A percentile compares a stretch with the other conserved stretches of the same genome.
These are phyloP conservation scores for Calamus simplicifolius DNA, from an alignment of 176 grass and related monocot species.

Conservation along the genomic window DNA sequence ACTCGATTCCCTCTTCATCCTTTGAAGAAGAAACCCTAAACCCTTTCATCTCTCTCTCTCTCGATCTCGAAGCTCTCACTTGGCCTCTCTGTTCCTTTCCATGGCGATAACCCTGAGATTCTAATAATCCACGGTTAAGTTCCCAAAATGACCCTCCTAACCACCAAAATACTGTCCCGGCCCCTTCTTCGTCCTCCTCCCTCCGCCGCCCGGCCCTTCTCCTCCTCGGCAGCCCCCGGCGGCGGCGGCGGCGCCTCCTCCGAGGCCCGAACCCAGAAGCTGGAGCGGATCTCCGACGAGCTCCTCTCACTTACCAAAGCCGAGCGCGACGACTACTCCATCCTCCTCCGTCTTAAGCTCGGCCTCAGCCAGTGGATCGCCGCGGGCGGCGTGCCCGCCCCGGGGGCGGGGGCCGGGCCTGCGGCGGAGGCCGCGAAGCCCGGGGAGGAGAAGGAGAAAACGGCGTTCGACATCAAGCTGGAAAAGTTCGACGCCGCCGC, in stretches of 20 bases:
- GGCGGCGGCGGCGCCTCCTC: constrained; percentile 12
- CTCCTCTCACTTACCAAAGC: constrained; percentile 38
- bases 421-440: constrained; percentile 2
- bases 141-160: too few species aligned
- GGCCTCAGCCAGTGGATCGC: constrained; percentile 43
- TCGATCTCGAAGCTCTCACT: too few species aligned
- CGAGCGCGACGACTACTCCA: constrained; percentile 55
- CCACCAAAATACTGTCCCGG: constrained; percentile 28
- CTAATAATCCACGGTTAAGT: too few species aligned
- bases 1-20: too few species aligned
- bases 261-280: constrained; percentile 31
- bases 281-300: constrained; percentile 50
- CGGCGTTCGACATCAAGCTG: constrained; percentile 74
- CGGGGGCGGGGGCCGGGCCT: constrained; percentile 12
- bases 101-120: too few species aligned
- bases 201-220: too few species aligned
- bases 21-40: too few species aligned
- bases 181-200: too few species aligned
- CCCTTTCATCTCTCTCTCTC: too few species aligned
- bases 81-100: too few species aligned
- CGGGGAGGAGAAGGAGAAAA: constrained; percentile 42
- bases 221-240: too few species aligned
- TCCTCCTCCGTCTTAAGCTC: constrained; percentile 61
- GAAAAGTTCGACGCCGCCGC: constrained; percentile 91
- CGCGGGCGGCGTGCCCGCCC: constrained; percentile 7